phyloP scores from a whole-genome alignment of 2,329 filamentous ascomycete genomes.

The Dissoconium aciculare region DNA sequence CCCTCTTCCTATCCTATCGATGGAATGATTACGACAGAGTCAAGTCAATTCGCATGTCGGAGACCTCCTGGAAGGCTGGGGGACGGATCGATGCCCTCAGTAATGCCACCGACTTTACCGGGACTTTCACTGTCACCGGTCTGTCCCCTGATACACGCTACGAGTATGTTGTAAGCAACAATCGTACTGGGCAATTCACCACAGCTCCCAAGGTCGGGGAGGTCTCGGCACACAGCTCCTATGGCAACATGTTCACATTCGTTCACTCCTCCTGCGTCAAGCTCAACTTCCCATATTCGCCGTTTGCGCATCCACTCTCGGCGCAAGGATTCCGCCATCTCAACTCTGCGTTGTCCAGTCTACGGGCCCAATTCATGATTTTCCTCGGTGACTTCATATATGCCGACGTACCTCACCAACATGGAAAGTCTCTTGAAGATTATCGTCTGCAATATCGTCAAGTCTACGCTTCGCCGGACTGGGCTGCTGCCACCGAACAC shows the following conservation, averaged over 20 bases:
- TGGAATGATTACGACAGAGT: slow-evolving; percentile 19
- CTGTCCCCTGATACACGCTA: slow-evolving; percentile 60
- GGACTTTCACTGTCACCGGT: slow-evolving; percentile 50
- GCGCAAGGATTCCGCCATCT: slow-evolving; percentile 70
- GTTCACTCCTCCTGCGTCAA: slow-evolving; percentile 88
- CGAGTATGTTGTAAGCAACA: slow-evolving; percentile 74
- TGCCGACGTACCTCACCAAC: slow-evolving; percentile 69
- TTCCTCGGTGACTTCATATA: slow-evolving; percentile 81
- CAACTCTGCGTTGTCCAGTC: slow-evolving; percentile 52
- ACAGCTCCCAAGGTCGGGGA: slow-evolving; percentile 58
- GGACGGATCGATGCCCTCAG: slow-evolving; percentile 51
- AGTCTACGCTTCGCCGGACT: slow-evolving; percentile 90
- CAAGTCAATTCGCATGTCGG: slow-evolving; percentile 20
- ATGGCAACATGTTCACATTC: slow-evolving; percentile 68
- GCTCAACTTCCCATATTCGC: slow-evolving; percentile 76
- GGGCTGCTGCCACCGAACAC: slow-evolving; percentile 57
- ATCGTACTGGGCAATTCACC: slow-evolving; percentile 67
- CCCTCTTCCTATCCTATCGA: slow-evolving; percentile 53
- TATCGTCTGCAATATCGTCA: slow-evolving; percentile 88
- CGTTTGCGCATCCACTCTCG: slow-evolving; percentile 64
- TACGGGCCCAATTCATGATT: slow-evolving; percentile 59
- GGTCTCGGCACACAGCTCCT: slow-evolving; percentile 36
- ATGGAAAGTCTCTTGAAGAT: slow-evolving; percentile 55
- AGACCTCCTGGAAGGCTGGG: slow-evolving; percentile 51
- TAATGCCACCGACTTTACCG: slow-evolving; percentile 71